Evolutionary conservation across 2,329 filamentous ascomycete genomes (phyloP).

Genomic region (Alternaria incomplexa): DNA sequence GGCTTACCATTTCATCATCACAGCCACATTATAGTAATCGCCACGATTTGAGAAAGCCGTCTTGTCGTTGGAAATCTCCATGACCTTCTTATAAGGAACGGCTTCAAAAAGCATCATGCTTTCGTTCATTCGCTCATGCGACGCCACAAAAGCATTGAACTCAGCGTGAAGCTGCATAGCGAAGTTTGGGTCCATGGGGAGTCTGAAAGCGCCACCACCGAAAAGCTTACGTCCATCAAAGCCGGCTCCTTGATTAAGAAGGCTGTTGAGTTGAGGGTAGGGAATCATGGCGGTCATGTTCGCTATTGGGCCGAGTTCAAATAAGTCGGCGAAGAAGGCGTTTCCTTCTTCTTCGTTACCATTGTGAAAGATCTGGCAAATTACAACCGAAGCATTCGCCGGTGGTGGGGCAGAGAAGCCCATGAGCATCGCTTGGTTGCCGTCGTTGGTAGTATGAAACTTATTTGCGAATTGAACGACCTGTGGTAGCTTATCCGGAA

Average conservation of each 20-base stretch:
- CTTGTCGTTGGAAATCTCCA: slow-evolving; percentile 29
- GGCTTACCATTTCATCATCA: slow-evolving; percentile 40
- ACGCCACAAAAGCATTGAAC: slow-evolving; percentile 34
- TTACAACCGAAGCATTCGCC: slow-evolving; percentile 33
- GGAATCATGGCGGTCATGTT: slow-evolving; percentile 36
- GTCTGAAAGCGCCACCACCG: slow-evolving; percentile 44
- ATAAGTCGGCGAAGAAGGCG: slow-evolving; percentile 33
- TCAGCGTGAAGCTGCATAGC: slow-evolving; percentile 33
- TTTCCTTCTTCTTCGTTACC: slow-evolving; percentile 39
- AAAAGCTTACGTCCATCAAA: slow-evolving; percentile 49
- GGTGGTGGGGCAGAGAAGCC: slow-evolving; percentile 40
- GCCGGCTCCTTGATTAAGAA: slow-evolving; percentile 35
- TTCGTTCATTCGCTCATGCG: slow-evolving; percentile 29
- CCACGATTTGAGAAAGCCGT: slow-evolving; percentile 39
- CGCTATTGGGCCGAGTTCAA: slow-evolving; percentile 33
- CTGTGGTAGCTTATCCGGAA: slow-evolving; percentile 33
- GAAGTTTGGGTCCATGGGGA: slow-evolving; percentile 36
- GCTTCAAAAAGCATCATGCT: slow-evolving; percentile 40
- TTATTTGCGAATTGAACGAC: slow-evolving; percentile 39
- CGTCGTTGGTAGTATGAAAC: slow-evolving; percentile 36
- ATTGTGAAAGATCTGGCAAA: slow-evolving; percentile 45
- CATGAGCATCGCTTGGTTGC: slow-evolving; percentile 35
- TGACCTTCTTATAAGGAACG: slow-evolving; percentile 34
- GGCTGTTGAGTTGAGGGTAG: slow-evolving; percentile 41
- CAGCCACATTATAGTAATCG: slow-evolving; percentile 44